phyloP scores from a whole-genome alignment of 2,329 filamentous ascomycete species.

The Nannizzia gypsea region DNA sequence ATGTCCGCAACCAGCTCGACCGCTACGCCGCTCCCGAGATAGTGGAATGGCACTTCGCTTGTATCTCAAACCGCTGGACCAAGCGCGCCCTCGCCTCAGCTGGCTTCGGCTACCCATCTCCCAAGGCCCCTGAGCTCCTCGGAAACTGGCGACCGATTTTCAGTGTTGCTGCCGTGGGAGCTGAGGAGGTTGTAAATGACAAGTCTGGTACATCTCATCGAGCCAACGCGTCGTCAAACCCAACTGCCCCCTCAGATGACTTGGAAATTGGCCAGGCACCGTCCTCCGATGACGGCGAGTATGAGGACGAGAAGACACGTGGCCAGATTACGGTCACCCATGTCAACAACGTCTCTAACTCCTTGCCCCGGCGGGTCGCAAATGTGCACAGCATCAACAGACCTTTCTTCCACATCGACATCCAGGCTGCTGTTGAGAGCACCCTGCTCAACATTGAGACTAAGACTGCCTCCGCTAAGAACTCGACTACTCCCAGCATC shows the following conservation, averaged over 20 bases:
- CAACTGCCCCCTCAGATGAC: not conserved
- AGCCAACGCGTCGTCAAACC: not conserved
- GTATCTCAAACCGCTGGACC: slow-evolving; percentile 45
- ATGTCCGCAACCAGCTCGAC: slow-evolving; percentile 44
- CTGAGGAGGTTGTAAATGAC: slow-evolving; percentile 4
- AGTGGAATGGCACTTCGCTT: slow-evolving; percentile 38
- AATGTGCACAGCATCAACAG: slow-evolving; percentile 12
- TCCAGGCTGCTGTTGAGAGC: slow-evolving; percentile 11
- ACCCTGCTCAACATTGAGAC: slow-evolving; percentile 9
- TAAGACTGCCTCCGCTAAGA: not conserved
- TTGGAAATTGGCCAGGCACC: not conserved
- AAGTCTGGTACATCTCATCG: not conserved
- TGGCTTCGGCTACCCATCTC: slow-evolving; percentile 39
- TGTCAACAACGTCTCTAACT: not conserved
- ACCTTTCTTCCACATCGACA: slow-evolving; percentile 12
- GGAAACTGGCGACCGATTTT: slow-evolving; percentile 13
- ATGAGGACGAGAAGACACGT: not conserved
- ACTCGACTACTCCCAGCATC: not conserved
- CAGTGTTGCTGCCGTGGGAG: slow-evolving; percentile 8
- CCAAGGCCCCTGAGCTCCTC: slow-evolving; percentile 6
- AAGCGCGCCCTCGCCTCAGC: slow-evolving; percentile 44
- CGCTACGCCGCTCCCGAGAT: slow-evolving; percentile 33
- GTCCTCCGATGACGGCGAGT: not conserved
- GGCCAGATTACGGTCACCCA: not conserved
- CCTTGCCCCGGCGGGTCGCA: slow-evolving; percentile 5